These are phyloP conservation scores for Piedraia hortae DNA, from an alignment of 2,329 filamentous ascomycete species.

Conservation along the genomic window DNA sequence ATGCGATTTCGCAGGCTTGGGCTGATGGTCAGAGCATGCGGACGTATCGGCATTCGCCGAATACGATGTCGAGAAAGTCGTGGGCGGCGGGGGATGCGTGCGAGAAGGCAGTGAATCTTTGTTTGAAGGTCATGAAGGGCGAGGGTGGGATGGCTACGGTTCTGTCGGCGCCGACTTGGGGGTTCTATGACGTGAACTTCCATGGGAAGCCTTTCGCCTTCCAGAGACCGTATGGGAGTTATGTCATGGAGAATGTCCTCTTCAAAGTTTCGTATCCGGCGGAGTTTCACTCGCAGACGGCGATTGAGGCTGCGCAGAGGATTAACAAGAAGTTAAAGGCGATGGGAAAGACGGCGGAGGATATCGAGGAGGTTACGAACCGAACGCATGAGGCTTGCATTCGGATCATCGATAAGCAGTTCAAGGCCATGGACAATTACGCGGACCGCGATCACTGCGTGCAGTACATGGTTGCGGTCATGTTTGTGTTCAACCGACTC, in stretches of 20 bases:
- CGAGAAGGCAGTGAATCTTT: constrained; percentile 90
- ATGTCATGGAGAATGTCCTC: constrained; percentile 98
- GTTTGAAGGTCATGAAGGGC: constrained; percentile 89
- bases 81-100: constrained; percentile 98
- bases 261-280: constrained; percentile 99
- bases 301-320: constrained; percentile 78
- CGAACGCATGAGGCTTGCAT: constrained; percentile 95
- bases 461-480: constrained; percentile 94
- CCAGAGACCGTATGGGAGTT: constrained; percentile 86
- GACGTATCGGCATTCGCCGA: constrained; percentile 90
- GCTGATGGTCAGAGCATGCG: constrained; percentile 87
- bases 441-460: constrained; percentile 98
- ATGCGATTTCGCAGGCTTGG: constrained; percentile 90
- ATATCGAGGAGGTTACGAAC: constrained; percentile 83
- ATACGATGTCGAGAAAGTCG: constrained; percentile 98
- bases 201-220: constrained; percentile 89
- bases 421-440: constrained; percentile 99
- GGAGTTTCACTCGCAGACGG: constrained; percentile 97
- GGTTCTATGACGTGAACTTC: constrained; percentile 97
- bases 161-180: constrained; percentile 77
- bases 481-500: constrained; percentile 85
- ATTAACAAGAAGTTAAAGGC: constrained; percentile 60
- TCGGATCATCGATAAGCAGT: constrained; percentile 99
- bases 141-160: constrained; percentile 81
- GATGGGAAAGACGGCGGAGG: constrained; percentile 68